Percentiles rank a stretch among this genome's conserved stretches.
These are phyloP conservation scores for Stagonosporopsis chrysanthemi DNA, from an alignment of 2,329 filamentous ascomycete genomes.

Conservation along the genomic window DNA sequence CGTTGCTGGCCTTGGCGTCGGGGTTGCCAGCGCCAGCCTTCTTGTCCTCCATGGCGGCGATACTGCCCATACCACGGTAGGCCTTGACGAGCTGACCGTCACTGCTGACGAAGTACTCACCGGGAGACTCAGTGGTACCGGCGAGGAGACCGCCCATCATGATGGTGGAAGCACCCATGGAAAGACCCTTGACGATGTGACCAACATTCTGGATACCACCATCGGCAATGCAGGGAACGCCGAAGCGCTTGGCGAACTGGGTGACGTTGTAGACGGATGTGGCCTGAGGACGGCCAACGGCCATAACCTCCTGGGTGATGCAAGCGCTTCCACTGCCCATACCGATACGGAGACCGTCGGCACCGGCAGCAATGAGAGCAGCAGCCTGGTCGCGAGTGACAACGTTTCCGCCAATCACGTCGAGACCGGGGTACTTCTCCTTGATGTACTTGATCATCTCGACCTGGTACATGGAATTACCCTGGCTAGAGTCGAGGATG, in stretches of 20 bases:
- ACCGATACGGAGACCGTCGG: conserved; percentile 95
- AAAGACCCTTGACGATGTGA: conserved; percentile 97
- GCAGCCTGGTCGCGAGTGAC: conserved; percentile 98
- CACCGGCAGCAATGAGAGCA: conserved; percentile 87
- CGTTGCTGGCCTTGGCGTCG: conserved; percentile 77
- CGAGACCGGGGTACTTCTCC: conserved; percentile 80
- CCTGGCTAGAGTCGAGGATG: conserved; percentile 93
- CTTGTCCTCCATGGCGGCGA: conserved; percentile 99
- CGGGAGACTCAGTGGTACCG: conserved; percentile 96
- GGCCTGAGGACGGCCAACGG: conserved; percentile 94
- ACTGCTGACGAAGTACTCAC: conserved; percentile 93
- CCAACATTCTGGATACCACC: conserved; percentile 98
- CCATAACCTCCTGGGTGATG: conserved; percentile 99
- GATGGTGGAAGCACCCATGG: conserved; percentile 90
- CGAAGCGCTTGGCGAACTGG: conserved; percentile 88
- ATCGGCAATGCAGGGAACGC: conserved; percentile 97
- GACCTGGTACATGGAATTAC: conserved; percentile 98
- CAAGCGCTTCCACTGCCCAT: conserved; percentile 99
- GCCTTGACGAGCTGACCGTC: conserved; percentile 99
- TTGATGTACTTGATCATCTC: conserved; percentile 99
- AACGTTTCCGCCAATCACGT: conserved; percentile 98
- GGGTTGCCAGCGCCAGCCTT: conserved; percentile 80
- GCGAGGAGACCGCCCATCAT: conserved; percentile 99
- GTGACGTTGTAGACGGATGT: conserved; percentile 91
- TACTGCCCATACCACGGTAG: conserved; percentile 98